Evolutionary conservation across 176 grass and related monocot genomes (phyloP).

Genomic region (Oryza australiensis): DNA sequence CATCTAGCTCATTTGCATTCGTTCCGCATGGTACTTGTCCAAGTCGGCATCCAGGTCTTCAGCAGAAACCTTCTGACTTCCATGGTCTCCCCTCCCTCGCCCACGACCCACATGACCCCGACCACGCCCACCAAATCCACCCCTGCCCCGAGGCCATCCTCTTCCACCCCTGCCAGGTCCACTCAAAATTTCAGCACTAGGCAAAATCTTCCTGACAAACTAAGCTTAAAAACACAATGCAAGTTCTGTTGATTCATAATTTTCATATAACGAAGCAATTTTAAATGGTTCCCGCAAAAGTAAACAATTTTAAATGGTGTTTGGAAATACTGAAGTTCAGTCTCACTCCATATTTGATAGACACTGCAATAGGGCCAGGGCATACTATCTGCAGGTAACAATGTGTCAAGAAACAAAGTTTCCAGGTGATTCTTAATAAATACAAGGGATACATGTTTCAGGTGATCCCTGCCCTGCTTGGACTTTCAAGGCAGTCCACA

Average conservation of each 20-base stretch:
- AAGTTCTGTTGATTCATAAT: too few relatives aligned
- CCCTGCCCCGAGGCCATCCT: background rate
- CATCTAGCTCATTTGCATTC: slow-evolving; percentile 51
- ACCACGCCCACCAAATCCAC: slow-evolving; percentile 22
- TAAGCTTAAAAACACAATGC: background rate
- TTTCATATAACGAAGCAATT: too few relatives aligned
- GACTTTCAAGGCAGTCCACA: background rate
- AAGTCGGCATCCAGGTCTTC: slow-evolving; percentile 55
- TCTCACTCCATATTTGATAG: background rate
- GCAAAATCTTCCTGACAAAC: background rate
- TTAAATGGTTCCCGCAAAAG: too few relatives aligned
- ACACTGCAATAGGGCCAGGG: background rate
- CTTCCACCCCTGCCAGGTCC: background rate
- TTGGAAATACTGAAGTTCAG: background rate
- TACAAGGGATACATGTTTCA: background rate
- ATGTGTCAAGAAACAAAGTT: background rate
- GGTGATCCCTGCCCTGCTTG: background rate
- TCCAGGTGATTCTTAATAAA: background rate
- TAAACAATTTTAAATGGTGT: background rate
- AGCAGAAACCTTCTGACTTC: slow-evolving; percentile 34
- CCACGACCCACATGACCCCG: slow-evolving; percentile 18
- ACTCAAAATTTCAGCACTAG: slow-evolving; percentile 8
- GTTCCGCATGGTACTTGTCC: slow-evolving; percentile 47
- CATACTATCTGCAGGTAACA: background rate
- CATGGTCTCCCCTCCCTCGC: slow-evolving; percentile 13